Evolutionary conservation across 2,329 filamentous ascomycete genomes (phyloP), one percentile per base, ranked within the genome.

Genomic region (Tothia fuscella): DNA sequence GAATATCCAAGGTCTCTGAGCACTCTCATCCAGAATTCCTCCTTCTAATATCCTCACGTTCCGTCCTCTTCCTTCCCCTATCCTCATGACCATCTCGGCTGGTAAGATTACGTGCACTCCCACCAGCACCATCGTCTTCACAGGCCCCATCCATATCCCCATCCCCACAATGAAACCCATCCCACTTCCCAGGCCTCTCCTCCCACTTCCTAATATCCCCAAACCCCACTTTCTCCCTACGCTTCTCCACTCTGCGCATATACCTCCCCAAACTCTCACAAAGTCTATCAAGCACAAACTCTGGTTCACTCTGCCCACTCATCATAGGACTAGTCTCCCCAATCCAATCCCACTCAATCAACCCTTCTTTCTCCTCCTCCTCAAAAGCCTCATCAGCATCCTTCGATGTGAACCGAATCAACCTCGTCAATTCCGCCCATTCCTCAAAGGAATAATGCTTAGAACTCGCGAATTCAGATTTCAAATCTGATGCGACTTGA

Each of bases 341-440:
- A 42, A 84, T 75, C 80, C 80, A 84, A 52, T 83, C 79, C 78
- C 79, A 82, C 25, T 80, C 71, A 1, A 80, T 62, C 14, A 78
- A 51, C 0, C 72, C 75, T 21, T 74, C 70, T n/a, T 72, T 66
- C 16, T 73, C 69, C 43, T 74, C 71, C 6, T 71, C 65, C 2
- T 55, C 51, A 3, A 59, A 50, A 10, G 44, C 48, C 9, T 51
- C 33, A 7, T 45, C 41, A 4, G 32, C 25, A 21, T 7, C 24
- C 6, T 42, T 16, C 12, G 44, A 41, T 2, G 65, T 64, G 48
- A 78, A 78, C 2, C 72, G 65, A 28, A 93, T 82, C 24, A 94
- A 68, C 17, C 75, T 73, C 6, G 88, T 78, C 51, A 85, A 91
- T 65, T 84, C 83, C 0, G 82, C 81, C 88, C 87, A 93, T 55